Conservation (phyloP, 2,329 filamentous ascomycete genomes). For the Colletotrichum liriopes region DNA sequence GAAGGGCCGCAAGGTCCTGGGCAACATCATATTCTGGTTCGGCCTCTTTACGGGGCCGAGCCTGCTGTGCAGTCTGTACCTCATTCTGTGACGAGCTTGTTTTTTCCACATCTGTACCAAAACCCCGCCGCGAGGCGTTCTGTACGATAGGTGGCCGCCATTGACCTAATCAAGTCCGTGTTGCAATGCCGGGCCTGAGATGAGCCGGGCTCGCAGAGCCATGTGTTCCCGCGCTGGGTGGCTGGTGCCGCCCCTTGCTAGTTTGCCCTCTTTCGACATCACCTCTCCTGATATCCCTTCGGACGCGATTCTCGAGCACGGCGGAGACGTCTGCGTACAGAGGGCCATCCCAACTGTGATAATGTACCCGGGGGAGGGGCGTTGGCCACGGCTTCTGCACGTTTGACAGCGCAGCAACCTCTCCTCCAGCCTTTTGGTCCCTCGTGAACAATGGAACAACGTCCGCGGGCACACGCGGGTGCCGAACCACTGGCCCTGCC, state of each 20-base stretch:
- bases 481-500: background rate
- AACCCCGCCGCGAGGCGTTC: background rate
- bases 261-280: no score
- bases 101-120: background rate
- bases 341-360: no score
- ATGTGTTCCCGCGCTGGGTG: background rate
- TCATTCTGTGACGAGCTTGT: conserved; percentile 64
- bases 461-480: no score
- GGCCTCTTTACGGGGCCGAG: conserved; percentile 85
- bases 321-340: no score
- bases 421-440: no score
- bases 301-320: no score
- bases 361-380: no score
- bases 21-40: conserved; percentile 84
- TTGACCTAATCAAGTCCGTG: background rate
- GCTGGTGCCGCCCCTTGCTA: no score
- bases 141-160: background rate
- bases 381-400: no score
- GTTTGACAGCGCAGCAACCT: no score
- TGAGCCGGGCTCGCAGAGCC: background rate
- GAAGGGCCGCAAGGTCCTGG: conserved; percentile 73
- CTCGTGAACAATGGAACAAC: no score
- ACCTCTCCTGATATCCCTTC: no score
- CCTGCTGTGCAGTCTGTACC: conserved; percentile 73
- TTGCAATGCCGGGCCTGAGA: background rate